Conservation (phyloP, 2,329 filamentous ascomycete genomes). For the Penicillium sp. region DNA sequence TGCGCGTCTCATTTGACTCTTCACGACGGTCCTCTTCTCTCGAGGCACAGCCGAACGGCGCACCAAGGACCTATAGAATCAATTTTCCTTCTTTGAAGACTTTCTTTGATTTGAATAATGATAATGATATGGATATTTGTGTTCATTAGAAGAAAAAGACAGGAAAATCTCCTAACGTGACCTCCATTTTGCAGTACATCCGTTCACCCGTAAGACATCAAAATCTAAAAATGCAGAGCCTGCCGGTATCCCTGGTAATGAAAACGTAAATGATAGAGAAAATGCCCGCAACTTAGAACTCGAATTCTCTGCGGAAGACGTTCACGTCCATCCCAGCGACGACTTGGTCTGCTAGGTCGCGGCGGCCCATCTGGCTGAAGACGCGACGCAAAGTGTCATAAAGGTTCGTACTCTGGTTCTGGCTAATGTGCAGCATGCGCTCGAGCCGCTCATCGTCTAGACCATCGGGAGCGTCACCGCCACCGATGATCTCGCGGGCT, state of each 20-base stretch:
- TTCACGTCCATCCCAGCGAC: conserved; percentile 87
- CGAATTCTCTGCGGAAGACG: conserved; percentile 81
- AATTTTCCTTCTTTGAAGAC: no score
- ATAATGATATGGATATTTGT: no score
- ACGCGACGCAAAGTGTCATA: conserved; percentile 91
- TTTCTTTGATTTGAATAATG: no score
- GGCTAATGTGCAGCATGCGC: conserved; percentile 67
- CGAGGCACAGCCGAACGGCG: no score
- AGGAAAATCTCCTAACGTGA: no score
- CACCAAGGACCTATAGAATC: no score
- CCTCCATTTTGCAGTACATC: no score
- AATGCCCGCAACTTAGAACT: conserved; percentile 62
- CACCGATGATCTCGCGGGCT: conserved; percentile 71
- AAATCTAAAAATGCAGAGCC: background rate
- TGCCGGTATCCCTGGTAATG: background rate
- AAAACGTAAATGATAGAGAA: no score
- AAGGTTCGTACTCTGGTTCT: conserved; percentile 94
- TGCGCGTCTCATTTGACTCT: no score
- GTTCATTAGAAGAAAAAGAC: no score
- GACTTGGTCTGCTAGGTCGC: conserved; percentile 82
- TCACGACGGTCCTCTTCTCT: no score
- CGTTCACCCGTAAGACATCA: no score
- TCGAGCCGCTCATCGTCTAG: conserved; percentile 69
- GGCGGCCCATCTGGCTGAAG: conserved; percentile 90
- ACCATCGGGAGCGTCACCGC: conserved; percentile 43